These are phyloP conservation scores for Chytriomyces sp. DNA, from an alignment of 192 early-diverging fungal species.

Conservation along the genomic window DNA sequence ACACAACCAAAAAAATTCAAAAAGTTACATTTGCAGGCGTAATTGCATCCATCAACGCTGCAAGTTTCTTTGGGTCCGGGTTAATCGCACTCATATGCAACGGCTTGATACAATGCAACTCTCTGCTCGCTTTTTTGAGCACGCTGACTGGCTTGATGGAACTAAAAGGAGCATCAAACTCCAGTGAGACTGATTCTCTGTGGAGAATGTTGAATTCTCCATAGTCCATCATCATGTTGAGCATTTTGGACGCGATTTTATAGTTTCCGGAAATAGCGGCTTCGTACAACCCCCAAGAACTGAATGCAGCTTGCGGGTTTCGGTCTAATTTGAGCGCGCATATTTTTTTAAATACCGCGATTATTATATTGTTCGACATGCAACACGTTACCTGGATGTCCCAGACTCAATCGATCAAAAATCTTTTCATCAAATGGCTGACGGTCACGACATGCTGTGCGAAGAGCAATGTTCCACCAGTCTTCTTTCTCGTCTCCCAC, in stretches of 20 bases:
- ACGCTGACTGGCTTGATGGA: conserved; percentile 39
- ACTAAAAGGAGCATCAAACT: not conserved
- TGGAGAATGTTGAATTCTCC: conserved; percentile 43
- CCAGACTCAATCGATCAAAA: conserved; percentile 10
- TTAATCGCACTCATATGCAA: conserved; percentile 57
- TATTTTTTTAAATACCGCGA: too few relatives aligned
- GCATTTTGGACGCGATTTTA: conserved; percentile 28
- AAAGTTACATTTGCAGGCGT: conserved; percentile 16
- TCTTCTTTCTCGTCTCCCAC: not conserved
- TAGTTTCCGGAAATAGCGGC: conserved; percentile 35
- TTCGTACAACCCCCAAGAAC: conserved; percentile 38
- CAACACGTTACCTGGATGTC: not conserved
- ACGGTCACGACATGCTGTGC: conserved; percentile 18
- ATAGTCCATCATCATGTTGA: conserved; percentile 29
- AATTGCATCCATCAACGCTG: conserved; percentile 43
- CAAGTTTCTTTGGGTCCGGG: conserved; percentile 39
- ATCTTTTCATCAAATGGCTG: conserved; percentile 18
- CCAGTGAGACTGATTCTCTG: conserved; percentile 26
- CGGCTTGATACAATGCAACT: conserved; percentile 45
- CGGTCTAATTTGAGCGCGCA: not conserved
- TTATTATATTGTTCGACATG: too few relatives aligned
- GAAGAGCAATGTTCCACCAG: conserved; percentile 9
- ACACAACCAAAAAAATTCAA: not conserved
- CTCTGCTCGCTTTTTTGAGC: conserved; percentile 48
- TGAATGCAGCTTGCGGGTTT: not conserved